These are phyloP conservation scores for Mrakia blollopis DNA, from an alignment of 768 basidiomycete species.

Conservation along the genomic window DNA sequence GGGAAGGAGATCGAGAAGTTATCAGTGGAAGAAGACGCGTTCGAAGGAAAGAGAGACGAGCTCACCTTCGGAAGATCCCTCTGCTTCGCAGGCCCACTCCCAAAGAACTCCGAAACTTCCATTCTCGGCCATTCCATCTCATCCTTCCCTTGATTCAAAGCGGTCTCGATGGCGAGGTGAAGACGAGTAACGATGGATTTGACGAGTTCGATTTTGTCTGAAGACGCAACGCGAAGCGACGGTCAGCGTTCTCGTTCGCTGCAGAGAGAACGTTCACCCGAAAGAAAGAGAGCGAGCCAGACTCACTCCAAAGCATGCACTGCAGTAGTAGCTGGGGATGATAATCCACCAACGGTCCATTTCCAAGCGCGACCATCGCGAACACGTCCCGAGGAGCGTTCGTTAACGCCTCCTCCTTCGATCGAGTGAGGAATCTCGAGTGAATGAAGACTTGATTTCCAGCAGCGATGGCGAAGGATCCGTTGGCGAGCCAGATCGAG, in stretches of 20 bases:
- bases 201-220: conserved; percentile 79
- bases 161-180: conserved; percentile 49
- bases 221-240: background rate
- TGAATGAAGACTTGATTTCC: conserved; percentile 80
- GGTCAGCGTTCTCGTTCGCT: background rate
- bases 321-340: conserved; percentile 91
- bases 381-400: conserved; percentile 56
- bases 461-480: conserved; percentile 72
- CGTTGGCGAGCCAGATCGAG: conserved; percentile 84
- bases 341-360: conserved; percentile 83
- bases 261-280: too few species aligned
- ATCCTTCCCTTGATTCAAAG: conserved; percentile 38
- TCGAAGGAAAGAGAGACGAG: background rate
- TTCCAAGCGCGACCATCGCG: conserved; percentile 71
- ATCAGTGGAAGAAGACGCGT: background rate
- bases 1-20: background rate
- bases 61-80: background rate
- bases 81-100: conserved; percentile 29
- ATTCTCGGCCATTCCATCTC: conserved; percentile 51
- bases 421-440: conserved; percentile 47
- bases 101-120: conserved; percentile 57
- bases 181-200: conserved; percentile 73
- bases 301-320: conserved; percentile 83
- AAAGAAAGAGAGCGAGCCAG: background rate
- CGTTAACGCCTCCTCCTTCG: conserved; percentile 34